A percentile compares a stretch with the other conserved stretches of the same genome.
phyloP scores from a whole-genome alignment of 345 rosid genomes.

The Cardamine occulta region DNA sequence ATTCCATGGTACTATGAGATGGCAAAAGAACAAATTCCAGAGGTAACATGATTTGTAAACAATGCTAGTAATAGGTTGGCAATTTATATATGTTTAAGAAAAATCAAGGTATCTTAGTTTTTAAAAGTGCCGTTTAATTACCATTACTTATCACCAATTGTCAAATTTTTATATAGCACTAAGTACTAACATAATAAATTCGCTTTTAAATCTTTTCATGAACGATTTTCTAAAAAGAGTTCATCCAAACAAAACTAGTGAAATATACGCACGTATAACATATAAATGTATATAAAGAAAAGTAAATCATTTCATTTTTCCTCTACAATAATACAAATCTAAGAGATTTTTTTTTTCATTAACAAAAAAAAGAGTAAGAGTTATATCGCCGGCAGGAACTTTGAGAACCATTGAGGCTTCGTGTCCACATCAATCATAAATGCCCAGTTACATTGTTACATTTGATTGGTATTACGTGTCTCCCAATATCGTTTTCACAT shows the following conservation, averaged over 20 bases:
- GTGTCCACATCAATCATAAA: slow-evolving; percentile 25
- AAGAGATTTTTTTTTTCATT: not conserved
- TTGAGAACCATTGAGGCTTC: not conserved
- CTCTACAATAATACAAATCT: not conserved
- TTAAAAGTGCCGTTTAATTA: not conserved
- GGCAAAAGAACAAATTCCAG: not conserved
- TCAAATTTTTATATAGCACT: not conserved
- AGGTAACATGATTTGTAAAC: slow-evolving; percentile 17
- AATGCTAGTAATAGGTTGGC: not conserved
- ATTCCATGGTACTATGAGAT: not conserved
- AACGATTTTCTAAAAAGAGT: not conserved
- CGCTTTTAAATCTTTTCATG: not conserved
- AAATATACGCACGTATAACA: not conserved
- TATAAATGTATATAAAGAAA: not conserved
- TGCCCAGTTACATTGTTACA: not conserved
- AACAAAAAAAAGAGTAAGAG: not conserved
- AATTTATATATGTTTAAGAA: not conserved
- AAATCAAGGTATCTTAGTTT: not conserved
- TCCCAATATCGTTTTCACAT: slow-evolving; percentile 30
- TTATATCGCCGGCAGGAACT: not conserved
- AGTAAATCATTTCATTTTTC: not conserved
- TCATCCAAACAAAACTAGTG: not conserved
- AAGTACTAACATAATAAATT: not conserved
- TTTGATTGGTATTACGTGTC: slow-evolving; percentile 21
- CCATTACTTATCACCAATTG: not conserved